These are phyloP conservation scores for Hypomontagnella monticulosa DNA, from an alignment of 495 filamentous ascomycete species.

Conservation along the genomic window DNA sequence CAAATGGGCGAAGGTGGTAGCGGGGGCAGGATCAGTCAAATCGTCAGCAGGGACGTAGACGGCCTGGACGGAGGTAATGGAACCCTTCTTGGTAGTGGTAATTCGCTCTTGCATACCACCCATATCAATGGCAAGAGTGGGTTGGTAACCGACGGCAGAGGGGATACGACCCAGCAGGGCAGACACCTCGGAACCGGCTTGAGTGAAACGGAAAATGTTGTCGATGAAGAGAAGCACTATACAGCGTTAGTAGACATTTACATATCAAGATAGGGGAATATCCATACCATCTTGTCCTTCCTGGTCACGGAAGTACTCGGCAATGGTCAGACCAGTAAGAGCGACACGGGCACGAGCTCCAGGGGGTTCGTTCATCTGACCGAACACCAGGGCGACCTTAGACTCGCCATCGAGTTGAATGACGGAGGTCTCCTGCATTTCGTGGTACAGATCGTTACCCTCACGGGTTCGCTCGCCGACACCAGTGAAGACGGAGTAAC, in stretches of 20 bases:
- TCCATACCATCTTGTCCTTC: slow-evolving; percentile 90
- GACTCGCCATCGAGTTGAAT: slow-evolving; percentile 99
- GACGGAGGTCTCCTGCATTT: slow-evolving; percentile 99
- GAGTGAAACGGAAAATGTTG: slow-evolving; percentile 99
- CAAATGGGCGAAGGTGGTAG: slow-evolving; percentile 99
- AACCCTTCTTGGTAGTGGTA: slow-evolving; percentile 98
- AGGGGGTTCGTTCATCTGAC: slow-evolving; percentile 99
- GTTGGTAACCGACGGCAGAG: slow-evolving; percentile 99
- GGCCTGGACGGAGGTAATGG: slow-evolving; percentile 99
- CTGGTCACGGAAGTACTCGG: slow-evolving; percentile 96
- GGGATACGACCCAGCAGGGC: slow-evolving; percentile 99
- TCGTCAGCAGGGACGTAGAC: slow-evolving; percentile 99
- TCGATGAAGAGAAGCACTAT: slow-evolving; percentile 97
- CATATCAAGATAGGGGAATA: not conserved
- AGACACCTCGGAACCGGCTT: slow-evolving; percentile 99
- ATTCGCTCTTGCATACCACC: slow-evolving; percentile 99
- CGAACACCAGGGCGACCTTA: slow-evolving; percentile 99
- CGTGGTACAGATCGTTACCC: slow-evolving; percentile 99
- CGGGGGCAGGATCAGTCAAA: slow-evolving; percentile 99
- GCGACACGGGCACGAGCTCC: slow-evolving; percentile 99
- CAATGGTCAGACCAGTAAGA: slow-evolving; percentile 88
- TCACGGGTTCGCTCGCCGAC: slow-evolving; percentile 99
- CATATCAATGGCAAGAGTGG: slow-evolving; percentile 99
- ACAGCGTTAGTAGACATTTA: slow-evolving; percentile 17
- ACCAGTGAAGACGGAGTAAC: slow-evolving; percentile 99